Conservation (phyloP, 805 yeast species). For the Pichia sporocuriosa region DNA sequence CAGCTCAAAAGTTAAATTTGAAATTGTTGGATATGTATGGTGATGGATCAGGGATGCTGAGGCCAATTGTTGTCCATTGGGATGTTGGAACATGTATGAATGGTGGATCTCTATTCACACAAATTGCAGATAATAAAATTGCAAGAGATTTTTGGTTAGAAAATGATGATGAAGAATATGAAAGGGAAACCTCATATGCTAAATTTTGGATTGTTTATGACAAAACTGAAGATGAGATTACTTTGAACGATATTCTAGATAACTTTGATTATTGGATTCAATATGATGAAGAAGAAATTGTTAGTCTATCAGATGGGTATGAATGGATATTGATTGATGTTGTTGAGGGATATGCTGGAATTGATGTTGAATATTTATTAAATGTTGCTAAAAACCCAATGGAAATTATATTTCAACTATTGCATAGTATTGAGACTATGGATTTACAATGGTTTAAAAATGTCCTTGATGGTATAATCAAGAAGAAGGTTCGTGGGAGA, state of each 20-base stretch:
- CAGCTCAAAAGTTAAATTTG: conserved; percentile 47
- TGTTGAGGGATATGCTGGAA: conserved; percentile 35
- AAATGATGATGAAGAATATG: neutral
- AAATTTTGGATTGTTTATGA: conserved; percentile 48
- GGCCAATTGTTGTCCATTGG: conserved; percentile 49
- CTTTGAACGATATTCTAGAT: conserved; percentile 23
- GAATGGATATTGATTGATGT: conserved; percentile 40
- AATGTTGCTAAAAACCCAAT: conserved; percentile 11
- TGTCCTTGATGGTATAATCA: neutral
- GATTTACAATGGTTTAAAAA: conserved; percentile 11
- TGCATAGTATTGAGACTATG: conserved; percentile 10
- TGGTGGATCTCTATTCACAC: conserved; percentile 73
- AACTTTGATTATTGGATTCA: conserved; percentile 47
- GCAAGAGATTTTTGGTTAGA: neutral
- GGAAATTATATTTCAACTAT: neutral
- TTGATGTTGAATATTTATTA: conserved; percentile 23
- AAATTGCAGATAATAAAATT: conserved; percentile 35
- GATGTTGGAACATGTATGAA: conserved; percentile 83
- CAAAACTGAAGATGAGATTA: conserved; percentile 54
- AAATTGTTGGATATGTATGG: conserved; percentile 9
- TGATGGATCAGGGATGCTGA: conserved; percentile 1
- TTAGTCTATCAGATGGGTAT: conserved; percentile 24
- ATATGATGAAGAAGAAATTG: conserved; percentile 23
- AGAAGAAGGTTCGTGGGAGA: conserved; percentile 2
- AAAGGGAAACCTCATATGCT: neutral